These are phyloP conservation scores for Leccinum angustisporum DNA, from an alignment of 1,284 basidiomycete genomes.

Conservation along the genomic window DNA sequence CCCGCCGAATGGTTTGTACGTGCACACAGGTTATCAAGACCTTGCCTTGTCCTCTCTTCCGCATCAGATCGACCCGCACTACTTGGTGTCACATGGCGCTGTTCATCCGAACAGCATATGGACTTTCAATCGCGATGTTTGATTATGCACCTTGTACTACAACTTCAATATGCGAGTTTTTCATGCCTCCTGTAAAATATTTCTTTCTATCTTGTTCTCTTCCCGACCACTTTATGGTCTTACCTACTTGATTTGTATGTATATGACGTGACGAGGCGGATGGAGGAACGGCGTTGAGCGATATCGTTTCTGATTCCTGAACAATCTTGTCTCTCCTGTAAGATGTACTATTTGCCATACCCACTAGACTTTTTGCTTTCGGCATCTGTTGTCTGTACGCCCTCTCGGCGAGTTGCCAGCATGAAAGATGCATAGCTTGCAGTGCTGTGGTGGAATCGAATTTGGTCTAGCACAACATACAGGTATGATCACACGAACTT, in stretches of 20 bases:
- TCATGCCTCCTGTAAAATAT: constrained; percentile 13
- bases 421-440: neutral
- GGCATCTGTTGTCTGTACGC: neutral
- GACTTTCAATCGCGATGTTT: constrained; percentile 21
- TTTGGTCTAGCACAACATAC: constrained; percentile 1
- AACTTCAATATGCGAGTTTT: neutral
- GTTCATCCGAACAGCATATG: constrained; percentile 16
- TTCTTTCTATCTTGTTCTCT: constrained; percentile 1
- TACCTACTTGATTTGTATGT: constrained; percentile 30
- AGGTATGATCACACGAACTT: neutral
- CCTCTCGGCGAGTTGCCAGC: neutral
- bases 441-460: neutral
- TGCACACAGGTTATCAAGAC: constrained; percentile 23
- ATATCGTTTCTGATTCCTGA: constrained; percentile 16
- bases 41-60: constrained; percentile 4
- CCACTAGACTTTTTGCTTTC: constrained; percentile 25
- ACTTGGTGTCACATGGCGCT: constrained; percentile 13
- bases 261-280: constrained; percentile 17
- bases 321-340: constrained; percentile 28
- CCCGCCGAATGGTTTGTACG: constrained; percentile 18
- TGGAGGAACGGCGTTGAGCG: constrained; percentile 15
- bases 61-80: constrained; percentile 18
- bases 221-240: constrained; percentile 5
- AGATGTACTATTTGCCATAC: constrained; percentile 29
- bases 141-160: constrained; percentile 4